Conservation (phyloP, 169 alveolate genomes). For the Plasmodium vinckei region DNA sequence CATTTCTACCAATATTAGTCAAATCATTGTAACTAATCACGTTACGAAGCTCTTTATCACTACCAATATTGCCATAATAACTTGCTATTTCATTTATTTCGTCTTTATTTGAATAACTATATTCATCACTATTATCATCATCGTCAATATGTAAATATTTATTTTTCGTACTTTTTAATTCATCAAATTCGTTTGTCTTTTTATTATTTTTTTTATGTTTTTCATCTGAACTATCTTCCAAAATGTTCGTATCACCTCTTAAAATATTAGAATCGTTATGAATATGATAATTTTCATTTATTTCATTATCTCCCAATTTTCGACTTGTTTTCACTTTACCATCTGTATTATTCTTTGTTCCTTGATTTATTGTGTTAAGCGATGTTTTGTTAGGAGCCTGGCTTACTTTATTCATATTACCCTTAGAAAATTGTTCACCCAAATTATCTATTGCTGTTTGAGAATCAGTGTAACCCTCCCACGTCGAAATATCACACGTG, state of each 20-base stretch:
- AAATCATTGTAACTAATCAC: neutral
- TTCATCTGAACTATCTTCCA: neutral
- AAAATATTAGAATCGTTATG: neutral
- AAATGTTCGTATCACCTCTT: neutral
- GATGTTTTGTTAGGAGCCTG: neutral
- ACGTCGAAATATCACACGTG: constrained; percentile 54
- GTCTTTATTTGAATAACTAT: constrained; percentile 15
- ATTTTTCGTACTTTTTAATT: neutral
- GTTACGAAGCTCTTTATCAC: neutral
- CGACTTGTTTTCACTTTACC: neutral
- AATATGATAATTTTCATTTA: neutral
- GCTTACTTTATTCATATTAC: neutral
- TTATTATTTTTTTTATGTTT: neutral
- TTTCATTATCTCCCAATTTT: neutral
- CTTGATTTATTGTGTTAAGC: neutral
- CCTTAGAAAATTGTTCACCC: constrained; percentile 20
- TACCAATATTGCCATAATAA: constrained; percentile 10
- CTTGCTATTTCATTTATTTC: constrained; percentile 48
- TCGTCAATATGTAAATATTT: constrained; percentile 8
- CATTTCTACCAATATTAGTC: neutral
- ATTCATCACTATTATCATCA: constrained; percentile 5
- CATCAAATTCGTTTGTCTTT: neutral
- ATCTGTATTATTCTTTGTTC: neutral
- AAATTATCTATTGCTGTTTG: constrained; percentile 62
- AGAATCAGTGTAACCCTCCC: constrained; percentile 64